Evolutionary conservation across 768 basidiomycete genomes (phyloP).

Genomic region (Boletales sp.): DNA sequence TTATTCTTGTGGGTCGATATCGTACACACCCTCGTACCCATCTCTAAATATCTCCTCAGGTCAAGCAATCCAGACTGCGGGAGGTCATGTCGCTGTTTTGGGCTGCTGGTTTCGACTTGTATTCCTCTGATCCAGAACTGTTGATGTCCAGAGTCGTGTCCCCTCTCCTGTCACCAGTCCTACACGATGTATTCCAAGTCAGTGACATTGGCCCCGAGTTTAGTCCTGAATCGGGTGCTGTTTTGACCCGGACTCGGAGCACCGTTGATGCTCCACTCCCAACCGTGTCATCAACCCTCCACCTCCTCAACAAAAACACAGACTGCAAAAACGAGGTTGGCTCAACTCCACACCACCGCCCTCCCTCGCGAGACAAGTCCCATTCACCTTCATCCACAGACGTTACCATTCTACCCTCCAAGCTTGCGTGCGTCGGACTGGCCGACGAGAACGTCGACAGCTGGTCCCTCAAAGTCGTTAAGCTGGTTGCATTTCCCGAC

Average conservation of each 20-base stretch:
- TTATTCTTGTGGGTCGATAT: slow-evolving; percentile 62
- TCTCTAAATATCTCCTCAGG: slow-evolving; percentile 35
- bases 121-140: slow-evolving; percentile 43
- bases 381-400: slow-evolving; percentile 55
- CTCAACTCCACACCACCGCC: slow-evolving; percentile 7
- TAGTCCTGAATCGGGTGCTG: slow-evolving; percentile 35
- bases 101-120: slow-evolving; percentile 63
- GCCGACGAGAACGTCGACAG: slow-evolving; percentile 63
- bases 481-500: slow-evolving; percentile 73
- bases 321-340: slow-evolving; percentile 3
- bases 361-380: slow-evolving; percentile 36
- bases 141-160: slow-evolving; percentile 29
- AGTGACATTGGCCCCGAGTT: slow-evolving; percentile 28
- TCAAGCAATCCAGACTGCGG: slow-evolving; percentile 61
- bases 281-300: slow-evolving; percentile 7
- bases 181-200: slow-evolving; percentile 28
- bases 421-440: slow-evolving; percentile 73
- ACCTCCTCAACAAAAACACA: slow-evolving; percentile 1
- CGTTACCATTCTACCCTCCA: slow-evolving; percentile 62
- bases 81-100: slow-evolving; percentile 60
- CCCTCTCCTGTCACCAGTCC: slow-evolving; percentile 31
- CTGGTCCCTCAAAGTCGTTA: slow-evolving; percentile 76
- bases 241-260: slow-evolving; percentile 48
- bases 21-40: neutral
- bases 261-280: slow-evolving; percentile 33